Conservation (phyloP, 2,329 filamentous ascomycete species). For the Remersonia thermophila region DNA sequence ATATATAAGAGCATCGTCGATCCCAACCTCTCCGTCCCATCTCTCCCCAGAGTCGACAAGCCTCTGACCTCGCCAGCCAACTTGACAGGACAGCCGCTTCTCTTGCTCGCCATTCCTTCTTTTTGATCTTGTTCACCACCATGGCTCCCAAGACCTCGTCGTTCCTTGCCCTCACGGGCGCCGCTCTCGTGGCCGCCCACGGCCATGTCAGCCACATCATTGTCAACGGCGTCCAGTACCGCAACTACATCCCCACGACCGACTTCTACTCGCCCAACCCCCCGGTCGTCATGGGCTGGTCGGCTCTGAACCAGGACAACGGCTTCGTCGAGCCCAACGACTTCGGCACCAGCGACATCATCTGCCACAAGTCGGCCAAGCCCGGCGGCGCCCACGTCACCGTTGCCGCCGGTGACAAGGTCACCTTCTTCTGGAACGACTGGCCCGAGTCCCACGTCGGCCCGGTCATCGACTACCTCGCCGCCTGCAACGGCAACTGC, state of each 20-base stretch:
- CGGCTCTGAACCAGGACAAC: conserved; percentile 32
- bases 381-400: conserved; percentile 26
- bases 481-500: conserved; percentile 46
- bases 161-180: conserved; percentile 14
- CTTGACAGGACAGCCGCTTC: not conserved
- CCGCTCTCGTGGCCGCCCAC: conserved; percentile 22
- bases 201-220: conserved; percentile 32
- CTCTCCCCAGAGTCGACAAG: conserved; percentile 1
- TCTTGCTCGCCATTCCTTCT: not conserved
- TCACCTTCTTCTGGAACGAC: conserved; percentile 29
- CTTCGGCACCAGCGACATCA: conserved; percentile 30
- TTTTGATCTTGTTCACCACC: not conserved
- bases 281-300: conserved; percentile 30
- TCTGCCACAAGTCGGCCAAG: conserved; percentile 31
- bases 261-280: conserved; percentile 26
- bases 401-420: conserved; percentile 28
- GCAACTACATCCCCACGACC: conserved; percentile 28
- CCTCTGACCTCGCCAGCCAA: not conserved
- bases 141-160: conserved; percentile 6
- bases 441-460: conserved; percentile 34
- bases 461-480: conserved; percentile 52
- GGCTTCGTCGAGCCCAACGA: conserved; percentile 35
- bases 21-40: not conserved
- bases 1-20: not conserved
- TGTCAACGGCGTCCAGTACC: conserved; percentile 30